Base-by-base conservation (phyloP, 2,329 filamentous ascomycete species). In the Fusarium sarcochroum region DNA sequence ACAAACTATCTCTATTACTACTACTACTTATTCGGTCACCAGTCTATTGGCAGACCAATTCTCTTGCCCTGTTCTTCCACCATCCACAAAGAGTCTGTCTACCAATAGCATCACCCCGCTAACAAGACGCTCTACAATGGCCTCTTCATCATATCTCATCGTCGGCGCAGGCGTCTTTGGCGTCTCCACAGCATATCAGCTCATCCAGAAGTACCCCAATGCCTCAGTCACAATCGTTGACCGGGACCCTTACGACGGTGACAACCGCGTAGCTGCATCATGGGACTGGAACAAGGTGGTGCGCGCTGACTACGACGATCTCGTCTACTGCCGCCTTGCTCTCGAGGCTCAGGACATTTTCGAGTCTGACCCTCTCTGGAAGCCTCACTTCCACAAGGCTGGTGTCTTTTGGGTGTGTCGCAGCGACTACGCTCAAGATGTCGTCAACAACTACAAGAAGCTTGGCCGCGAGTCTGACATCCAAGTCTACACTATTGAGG, bases 161-260 rank as follows among this genome's bases (percentile, higher is more conserved):
- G 78, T 91, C 42, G 90, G 90, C 34, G 87, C 86, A 9, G 90
- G 90, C 44, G 87, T 89, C 30, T 91, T 91, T 73, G 90, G 89
- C 37, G 85, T 86, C 35, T 89, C 87, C 21, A 90, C 89, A 0
- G 90, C 89, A n/a, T 87, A 89, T 61, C 84, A 90, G 63, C 83
- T 91, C 41, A 84, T 86, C 60, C 80, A 81, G 55, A 81, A 80
- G 58, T 82, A 86, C 69, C 82, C 85, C 18, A 72, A 82, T 34
- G 84, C 84, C 1, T 79, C 78, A 3, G 80, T 91, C 53, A 88
- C 84, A 2, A 76, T 91, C 3, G 79, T 91, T 25, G 89, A 91
- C 77, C 84, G 87, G 15, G 81, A 85, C 59, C 80, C 83, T 4
- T 83, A 79, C 45, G 84, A 86, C 23, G 84, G 84, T 2, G 78